Percentiles rank a stretch among this genome's conserved stretches.
These are phyloP conservation scores for Fusarium protoensiforme DNA, from an alignment of 2,329 filamentous ascomycete genomes.

Conservation along the genomic window DNA sequence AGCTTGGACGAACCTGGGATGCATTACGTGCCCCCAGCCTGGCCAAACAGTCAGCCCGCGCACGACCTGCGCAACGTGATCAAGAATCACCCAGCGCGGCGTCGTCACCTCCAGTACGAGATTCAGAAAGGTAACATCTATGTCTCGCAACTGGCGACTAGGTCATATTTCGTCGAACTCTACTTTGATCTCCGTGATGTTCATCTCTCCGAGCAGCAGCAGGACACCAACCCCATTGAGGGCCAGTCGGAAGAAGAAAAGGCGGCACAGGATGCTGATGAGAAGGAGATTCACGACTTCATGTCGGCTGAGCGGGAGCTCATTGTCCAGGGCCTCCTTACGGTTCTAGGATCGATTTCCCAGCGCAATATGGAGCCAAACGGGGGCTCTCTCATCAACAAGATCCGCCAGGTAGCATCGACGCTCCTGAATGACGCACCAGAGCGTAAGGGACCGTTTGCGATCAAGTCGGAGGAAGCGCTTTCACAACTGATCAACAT, in stretches of 20 bases:
- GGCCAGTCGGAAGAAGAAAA: constrained; percentile 51
- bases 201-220: constrained; percentile 61
- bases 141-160: constrained; percentile 81
- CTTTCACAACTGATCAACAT: constrained; percentile 79
- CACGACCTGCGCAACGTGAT: constrained; percentile 64
- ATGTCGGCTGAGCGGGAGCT: constrained; percentile 82
- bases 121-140: constrained; percentile 95
- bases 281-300: constrained; percentile 65
- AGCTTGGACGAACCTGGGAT: constrained; percentile 58
- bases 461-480: constrained; percentile 74
- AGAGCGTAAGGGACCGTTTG: constrained; percentile 62
- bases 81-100: constrained; percentile 59
- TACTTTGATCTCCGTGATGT: constrained; percentile 83
- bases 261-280: constrained; percentile 52
- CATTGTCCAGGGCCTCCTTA: constrained; percentile 83
- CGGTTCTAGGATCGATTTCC: constrained; percentile 79
- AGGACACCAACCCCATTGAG: constrained; percentile 49
- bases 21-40: constrained; percentile 64
- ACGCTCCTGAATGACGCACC: constrained; percentile 74
- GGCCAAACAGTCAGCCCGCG: constrained; percentile 57
- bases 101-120: constrained; percentile 78
- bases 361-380: constrained; percentile 87
- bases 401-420: constrained; percentile 85
- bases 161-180: constrained; percentile 87
- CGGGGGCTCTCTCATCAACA: constrained; percentile 75